phyloP scores from a whole-genome alignment of 805 yeast genomes.

The Phaffomyces thermotolerans region DNA sequence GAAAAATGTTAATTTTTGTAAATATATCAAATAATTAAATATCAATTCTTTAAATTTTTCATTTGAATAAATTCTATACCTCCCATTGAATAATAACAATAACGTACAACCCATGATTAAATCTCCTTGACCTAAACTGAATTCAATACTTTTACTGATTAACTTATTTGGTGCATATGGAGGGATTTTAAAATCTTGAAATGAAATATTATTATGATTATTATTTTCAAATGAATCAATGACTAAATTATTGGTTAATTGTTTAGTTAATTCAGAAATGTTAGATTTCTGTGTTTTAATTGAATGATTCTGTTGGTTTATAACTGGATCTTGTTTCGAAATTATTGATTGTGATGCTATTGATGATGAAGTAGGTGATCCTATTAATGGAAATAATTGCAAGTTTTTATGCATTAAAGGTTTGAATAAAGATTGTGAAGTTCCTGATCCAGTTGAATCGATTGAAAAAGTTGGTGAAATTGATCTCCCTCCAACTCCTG shows the following conservation, averaged over 20 bases:
- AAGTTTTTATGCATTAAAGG: constrained; percentile 4
- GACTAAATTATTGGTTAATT: constrained; percentile 13
- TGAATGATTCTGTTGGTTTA: neutral
- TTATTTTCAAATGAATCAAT: neutral
- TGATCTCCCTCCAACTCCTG: constrained; percentile 13
- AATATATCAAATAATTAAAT: constrained; percentile 44
- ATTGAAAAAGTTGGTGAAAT: constrained; percentile 20
- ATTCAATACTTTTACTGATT: constrained; percentile 44
- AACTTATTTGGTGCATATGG: constrained; percentile 57
- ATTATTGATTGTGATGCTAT: neutral
- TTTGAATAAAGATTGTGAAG: constrained; percentile 11
- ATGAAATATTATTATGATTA: neutral
- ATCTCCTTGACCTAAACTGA: constrained; percentile 57
- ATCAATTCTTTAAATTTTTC: constrained; percentile 47
- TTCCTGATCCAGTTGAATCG: constrained; percentile 13
- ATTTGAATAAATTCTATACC: constrained; percentile 27
- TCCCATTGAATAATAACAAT: constrained; percentile 43
- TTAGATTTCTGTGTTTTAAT: constrained; percentile 10
- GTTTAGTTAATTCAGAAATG: constrained; percentile 21
- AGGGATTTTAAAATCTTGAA: constrained; percentile 11
- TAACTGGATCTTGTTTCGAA: neutral
- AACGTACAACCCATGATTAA: constrained; percentile 51
- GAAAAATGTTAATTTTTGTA: constrained; percentile 45
- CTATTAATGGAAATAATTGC: constrained; percentile 2
- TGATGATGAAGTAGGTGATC: neutral